These are phyloP conservation scores for Sclerotinia glacialis DNA, from an alignment of 2,329 filamentous ascomycete species.

Conservation along the genomic window DNA sequence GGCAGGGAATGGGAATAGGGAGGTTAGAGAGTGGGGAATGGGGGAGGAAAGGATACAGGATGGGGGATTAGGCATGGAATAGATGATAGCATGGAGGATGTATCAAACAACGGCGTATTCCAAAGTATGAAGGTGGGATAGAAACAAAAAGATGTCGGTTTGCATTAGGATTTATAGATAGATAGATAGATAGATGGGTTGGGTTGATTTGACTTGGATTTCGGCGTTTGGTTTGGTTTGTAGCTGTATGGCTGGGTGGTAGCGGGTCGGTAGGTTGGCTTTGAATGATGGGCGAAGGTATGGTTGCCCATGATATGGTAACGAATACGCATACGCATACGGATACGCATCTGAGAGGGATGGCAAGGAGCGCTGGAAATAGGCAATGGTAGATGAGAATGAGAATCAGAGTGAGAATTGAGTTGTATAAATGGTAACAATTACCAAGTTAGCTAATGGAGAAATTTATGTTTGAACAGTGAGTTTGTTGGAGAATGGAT, in stretches of 20 bases:
- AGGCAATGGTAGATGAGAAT: too few relatives aligned
- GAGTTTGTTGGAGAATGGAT: too few relatives aligned
- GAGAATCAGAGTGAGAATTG: too few relatives aligned
- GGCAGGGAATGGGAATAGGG: too few relatives aligned
- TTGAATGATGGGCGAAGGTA: not conserved
- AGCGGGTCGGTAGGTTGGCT: not conserved
- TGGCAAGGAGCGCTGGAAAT: too few relatives aligned
- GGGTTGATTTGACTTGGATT: not conserved
- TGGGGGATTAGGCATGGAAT: not conserved
- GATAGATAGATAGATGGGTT: not conserved
- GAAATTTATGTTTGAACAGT: too few relatives aligned
- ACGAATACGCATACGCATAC: too few relatives aligned
- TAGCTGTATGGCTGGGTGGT: not conserved
- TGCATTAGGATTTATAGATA: not conserved
- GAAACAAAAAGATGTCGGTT: not conserved
- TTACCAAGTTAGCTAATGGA: too few relatives aligned
- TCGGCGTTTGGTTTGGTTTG: not conserved
- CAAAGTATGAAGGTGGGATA: not conserved
- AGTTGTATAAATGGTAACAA: too few relatives aligned
- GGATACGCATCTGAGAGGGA: too few relatives aligned
- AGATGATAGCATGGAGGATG: not conserved
- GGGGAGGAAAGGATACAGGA: not conserved
- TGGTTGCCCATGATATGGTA: not conserved
- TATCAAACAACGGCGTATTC: not conserved
- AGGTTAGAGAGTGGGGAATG: not conserved